Evolutionary conservation across 345 rosid species (phyloP), one percentile per base, ranked within the genome.

Genomic region (Streptanthus diversifolius): DNA sequence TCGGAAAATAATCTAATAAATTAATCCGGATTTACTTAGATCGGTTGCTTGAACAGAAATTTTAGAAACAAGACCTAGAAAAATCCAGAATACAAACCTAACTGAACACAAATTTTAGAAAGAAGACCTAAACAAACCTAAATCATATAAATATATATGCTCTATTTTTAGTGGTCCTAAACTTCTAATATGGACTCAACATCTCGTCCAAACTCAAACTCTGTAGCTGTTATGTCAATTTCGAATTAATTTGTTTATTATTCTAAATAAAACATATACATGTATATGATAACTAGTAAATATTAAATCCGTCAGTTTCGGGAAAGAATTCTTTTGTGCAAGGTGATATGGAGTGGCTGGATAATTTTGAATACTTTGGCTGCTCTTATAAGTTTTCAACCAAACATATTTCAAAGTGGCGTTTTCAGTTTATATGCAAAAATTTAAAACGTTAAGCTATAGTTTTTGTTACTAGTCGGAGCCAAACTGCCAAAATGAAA

Each of bases 41-140:
- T 45, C 19, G 19, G 29, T 59, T 22, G 30, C 6, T 59, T 70
- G 7, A 24, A 21, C 60, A 49, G 7, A 60, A 29, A 14, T 14
- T 52, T 63, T 63, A 63, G 63, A 19, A 39, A 32, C 53, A 35
- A 33, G 1, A 55, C 77, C 47, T 35, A 55, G 48, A 59, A 59
- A 35, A 18, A 55, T 12, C 7, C 32, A 51, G 19, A 18, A 63
- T 14, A 52, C 45, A 72, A 52, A 63, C 76, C 71, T 64, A 73
- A 44, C 57, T 43, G 35, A 72, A 52, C 54, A 41, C n/a, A 33
- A 7, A n/a, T 29, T 53, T 22, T 13, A 22, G 65, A 17, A 44
- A 44, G 8, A 51, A 22, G 3, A 55, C 65, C 71, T 64, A 33
- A 43, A 17, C 40, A 62, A 14, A 61, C 75, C 68, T 48, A 71